phyloP scores from a whole-genome alignment of 352 stramenopile genomes.

The Pythium scleroteichum region DNA sequence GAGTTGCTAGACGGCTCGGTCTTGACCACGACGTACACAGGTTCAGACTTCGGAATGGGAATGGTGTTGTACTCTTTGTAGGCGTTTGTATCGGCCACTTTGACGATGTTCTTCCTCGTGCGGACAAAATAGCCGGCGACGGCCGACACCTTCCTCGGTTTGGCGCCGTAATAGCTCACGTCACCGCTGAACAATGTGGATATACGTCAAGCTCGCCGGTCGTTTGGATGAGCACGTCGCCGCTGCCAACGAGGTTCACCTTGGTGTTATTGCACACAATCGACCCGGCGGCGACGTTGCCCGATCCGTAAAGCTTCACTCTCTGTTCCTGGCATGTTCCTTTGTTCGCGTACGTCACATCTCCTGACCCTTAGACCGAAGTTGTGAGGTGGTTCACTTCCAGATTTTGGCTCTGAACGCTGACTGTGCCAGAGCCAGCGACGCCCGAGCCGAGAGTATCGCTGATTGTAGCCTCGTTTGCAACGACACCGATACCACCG shows the following conservation, averaged over 20 bases:
- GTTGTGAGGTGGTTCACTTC: constrained; percentile 22
- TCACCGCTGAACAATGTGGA: constrained; percentile 32
- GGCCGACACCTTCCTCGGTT: constrained; percentile 33
- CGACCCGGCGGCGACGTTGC: constrained; percentile 38
- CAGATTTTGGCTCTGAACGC: constrained; percentile 29
- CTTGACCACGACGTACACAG: constrained; percentile 13
- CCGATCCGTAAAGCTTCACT: constrained; percentile 35
- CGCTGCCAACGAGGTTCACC: constrained; percentile 42
- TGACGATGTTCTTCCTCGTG: constrained; percentile 3
- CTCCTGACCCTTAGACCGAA: constrained; percentile 34
- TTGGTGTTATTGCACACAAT: constrained; percentile 42
- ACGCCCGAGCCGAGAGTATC: constrained; percentile 22
- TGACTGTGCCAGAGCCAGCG: constrained; percentile 33
- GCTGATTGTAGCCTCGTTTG: constrained; percentile 21
- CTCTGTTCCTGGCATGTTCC: constrained; percentile 31
- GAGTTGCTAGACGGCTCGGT: constrained; percentile 6
- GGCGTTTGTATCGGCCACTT: constrained; percentile 11
- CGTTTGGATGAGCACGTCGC: constrained; percentile 42
- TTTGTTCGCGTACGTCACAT: constrained; percentile 37
- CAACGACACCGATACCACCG: constrained; percentile 31
- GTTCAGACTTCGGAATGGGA: background rate
- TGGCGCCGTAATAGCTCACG: constrained; percentile 36
- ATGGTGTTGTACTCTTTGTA: constrained; percentile 12
- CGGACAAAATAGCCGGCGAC: constrained; percentile 25
- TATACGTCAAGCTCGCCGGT: constrained; percentile 34